Conservation (phyloP, 2,329 filamentous ascomycete species). For the Claviceps cyperi region DNA sequence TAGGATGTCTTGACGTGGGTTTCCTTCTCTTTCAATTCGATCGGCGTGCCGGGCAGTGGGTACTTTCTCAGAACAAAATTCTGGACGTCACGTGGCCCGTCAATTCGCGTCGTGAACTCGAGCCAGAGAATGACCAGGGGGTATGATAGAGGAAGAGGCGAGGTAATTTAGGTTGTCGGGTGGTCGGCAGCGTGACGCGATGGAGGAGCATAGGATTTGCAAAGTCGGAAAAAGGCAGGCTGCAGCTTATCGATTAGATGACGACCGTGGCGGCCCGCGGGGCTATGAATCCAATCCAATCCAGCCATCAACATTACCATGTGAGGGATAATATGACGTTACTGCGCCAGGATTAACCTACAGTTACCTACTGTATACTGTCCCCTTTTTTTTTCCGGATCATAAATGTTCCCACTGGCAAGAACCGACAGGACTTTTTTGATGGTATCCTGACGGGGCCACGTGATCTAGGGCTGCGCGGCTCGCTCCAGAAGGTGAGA, state of each 20-base stretch:
- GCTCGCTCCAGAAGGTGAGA: too few relatives aligned
- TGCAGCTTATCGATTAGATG: slow-evolving; percentile 4
- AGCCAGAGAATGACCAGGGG: too few relatives aligned
- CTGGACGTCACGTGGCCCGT: neutral
- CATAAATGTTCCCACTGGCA: too few relatives aligned
- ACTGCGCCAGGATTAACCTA: too few relatives aligned
- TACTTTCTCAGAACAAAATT: neutral
- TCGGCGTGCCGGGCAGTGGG: neutral
- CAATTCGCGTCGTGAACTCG: neutral
- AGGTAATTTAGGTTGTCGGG: neutral
- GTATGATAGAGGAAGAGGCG: neutral
- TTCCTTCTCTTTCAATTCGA: neutral
- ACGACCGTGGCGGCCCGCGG: neutral
- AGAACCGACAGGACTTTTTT: too few relatives aligned
- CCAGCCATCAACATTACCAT: neutral
- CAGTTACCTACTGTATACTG: too few relatives aligned
- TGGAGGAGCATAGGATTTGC: neutral
- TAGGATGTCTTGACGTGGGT: neutral
- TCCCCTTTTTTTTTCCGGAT: too few relatives aligned
- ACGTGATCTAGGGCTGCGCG: too few relatives aligned
- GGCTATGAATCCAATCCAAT: neutral
- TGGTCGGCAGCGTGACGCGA: neutral
- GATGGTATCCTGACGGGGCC: too few relatives aligned
- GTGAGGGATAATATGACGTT: too few relatives aligned
- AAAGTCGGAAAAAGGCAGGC: neutral